A percentile compares a stretch with the other conserved stretches of the same genome.
Evolutionary conservation across 306 rosid species (phyloP).

Genomic region (Echinosophora koreensis): DNA sequence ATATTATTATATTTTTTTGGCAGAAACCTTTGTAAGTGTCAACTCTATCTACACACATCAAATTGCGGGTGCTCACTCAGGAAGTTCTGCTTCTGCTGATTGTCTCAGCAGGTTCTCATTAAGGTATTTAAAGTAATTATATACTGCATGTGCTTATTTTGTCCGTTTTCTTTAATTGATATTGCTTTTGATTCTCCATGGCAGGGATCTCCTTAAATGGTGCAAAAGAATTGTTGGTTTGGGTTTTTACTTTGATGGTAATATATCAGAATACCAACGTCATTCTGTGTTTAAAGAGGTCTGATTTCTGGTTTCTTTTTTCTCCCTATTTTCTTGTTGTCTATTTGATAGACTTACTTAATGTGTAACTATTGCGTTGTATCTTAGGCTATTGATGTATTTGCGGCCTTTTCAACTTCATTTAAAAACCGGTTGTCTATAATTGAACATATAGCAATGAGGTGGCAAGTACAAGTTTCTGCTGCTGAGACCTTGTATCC

Average conservation of each 20-base stretch:
- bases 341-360: conserved; percentile 13
- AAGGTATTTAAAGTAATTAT: conserved; percentile 58
- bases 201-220: conserved; percentile 97
- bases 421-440: conserved; percentile 65
- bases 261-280: conserved; percentile 61
- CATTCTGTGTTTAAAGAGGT: conserved; percentile 81
- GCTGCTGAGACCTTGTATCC: conserved; percentile 71
- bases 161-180: not conserved
- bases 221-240: conserved; percentile 80
- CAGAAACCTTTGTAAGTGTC: conserved; percentile 80
- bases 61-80: conserved; percentile 53
- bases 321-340: not conserved
- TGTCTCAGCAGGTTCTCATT: conserved; percentile 70
- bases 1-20: not conserved
- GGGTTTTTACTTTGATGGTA: conserved; percentile 61
- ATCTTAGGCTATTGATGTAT: conserved; percentile 87
- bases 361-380: conserved; percentile 37
- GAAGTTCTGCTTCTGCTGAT: conserved; percentile 58
- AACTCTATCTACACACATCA: conserved; percentile 56
- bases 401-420: conserved; percentile 80
- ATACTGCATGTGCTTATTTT: not conserved
- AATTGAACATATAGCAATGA: conserved; percentile 74
- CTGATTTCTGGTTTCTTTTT: conserved; percentile 10
- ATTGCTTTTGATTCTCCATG: conserved; percentile 41
- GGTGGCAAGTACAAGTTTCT: conserved; percentile 71